These are phyloP conservation scores for Corymbia citriodora DNA, from an alignment of 441 rosid species.

Conservation along the genomic window DNA sequence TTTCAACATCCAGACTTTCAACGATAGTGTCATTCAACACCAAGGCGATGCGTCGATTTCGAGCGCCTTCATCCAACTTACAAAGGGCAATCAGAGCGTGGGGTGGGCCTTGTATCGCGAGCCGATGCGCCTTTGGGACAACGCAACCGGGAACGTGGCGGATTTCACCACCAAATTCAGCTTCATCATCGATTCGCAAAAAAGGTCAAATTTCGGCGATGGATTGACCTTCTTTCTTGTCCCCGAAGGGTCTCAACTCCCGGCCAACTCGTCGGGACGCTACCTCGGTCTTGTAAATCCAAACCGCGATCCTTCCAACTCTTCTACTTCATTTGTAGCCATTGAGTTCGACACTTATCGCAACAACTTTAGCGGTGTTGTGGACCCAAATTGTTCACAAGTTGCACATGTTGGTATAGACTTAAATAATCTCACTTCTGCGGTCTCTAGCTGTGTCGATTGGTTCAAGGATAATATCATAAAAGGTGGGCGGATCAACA, in stretches of 20 bases:
- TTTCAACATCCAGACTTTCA: neutral
- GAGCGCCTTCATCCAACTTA: neutral
- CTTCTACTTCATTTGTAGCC: neutral
- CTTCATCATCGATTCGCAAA: neutral
- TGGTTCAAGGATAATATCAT: neutral
- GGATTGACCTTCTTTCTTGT: neutral
- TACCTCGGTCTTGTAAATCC: neutral
- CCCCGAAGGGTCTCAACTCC: neutral
- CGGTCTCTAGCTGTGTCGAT: too few species aligned
- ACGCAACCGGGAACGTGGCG: neutral
- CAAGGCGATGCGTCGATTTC: neutral
- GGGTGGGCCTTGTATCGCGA: neutral
- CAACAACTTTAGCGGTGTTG: neutral
- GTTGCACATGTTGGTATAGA: neutral
- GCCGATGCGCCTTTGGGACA: neutral
- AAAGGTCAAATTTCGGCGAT: accelerated
- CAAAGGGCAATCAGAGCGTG: accelerated
- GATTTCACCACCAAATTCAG: neutral
- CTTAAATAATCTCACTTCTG: neutral
- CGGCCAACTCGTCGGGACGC: accelerated
- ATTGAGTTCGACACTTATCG: neutral
- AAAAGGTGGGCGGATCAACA: neutral
- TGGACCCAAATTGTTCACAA: neutral
- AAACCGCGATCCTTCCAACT: neutral
- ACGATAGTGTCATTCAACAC: neutral